A percentile compares a stretch with the other conserved stretches of the same genome.
These are phyloP conservation scores for Ophiostoma ulmi DNA, from an alignment of 2,329 filamentous ascomycete species.

Conservation along the genomic window DNA sequence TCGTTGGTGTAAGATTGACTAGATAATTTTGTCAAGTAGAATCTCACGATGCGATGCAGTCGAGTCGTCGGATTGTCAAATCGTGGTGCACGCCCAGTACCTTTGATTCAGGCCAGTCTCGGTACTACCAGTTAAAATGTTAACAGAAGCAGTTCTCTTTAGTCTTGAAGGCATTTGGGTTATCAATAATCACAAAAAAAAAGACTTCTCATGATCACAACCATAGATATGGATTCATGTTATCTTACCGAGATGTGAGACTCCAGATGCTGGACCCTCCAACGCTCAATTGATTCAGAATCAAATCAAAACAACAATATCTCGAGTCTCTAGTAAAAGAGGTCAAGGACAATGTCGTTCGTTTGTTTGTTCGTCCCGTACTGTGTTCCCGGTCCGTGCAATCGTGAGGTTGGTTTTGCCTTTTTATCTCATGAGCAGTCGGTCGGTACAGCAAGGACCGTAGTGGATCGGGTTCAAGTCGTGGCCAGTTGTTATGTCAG, in stretches of 20 bases:
- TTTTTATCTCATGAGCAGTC: conserved; percentile 6
- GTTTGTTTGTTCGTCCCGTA: background rate
- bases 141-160: background rate
- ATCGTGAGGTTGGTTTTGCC: background rate
- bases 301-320: background rate
- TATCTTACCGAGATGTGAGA: conserved; percentile 10
- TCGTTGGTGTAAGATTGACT: background rate
- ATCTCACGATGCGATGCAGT: conserved; percentile 14
- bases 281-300: background rate
- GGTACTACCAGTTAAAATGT: background rate
- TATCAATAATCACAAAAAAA: background rate
- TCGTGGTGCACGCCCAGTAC: background rate
- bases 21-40: background rate
- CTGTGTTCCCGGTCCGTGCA: background rate
- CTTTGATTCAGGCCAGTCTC: background rate
- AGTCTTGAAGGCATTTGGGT: background rate
- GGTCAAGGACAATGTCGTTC: background rate
- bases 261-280: background rate
- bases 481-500: background rate
- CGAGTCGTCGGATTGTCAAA: background rate
- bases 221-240: background rate
- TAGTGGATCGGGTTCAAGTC: background rate
- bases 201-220: background rate
- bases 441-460: background rate
- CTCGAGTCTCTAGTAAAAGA: background rate